These are phyloP conservation scores for Wallacemonas rigidus DNA, from an alignment of 208 protist species.

Conservation along the genomic window DNA sequence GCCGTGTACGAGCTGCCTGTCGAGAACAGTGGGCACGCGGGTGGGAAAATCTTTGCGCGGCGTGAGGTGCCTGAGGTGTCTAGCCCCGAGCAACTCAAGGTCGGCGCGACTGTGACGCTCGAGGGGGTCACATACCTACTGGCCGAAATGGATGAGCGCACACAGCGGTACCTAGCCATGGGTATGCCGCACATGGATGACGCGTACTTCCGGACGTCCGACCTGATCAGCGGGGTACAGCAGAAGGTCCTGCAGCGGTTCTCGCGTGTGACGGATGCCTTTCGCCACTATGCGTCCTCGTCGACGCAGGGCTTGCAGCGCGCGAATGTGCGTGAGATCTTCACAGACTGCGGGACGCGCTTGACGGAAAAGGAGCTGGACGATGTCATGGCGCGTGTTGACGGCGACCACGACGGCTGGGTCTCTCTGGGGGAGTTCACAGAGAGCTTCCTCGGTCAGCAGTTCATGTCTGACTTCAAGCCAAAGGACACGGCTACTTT, in stretches of 20 bases:
- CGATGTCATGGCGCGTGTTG: conserved; percentile 60
- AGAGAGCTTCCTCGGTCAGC: conserved; percentile 75
- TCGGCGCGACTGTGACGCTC: conserved; percentile 67
- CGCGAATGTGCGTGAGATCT: conserved; percentile 63
- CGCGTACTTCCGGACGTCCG: conserved; percentile 61
- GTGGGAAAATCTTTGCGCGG: conserved; percentile 92
- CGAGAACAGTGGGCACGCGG: conserved; percentile 93
- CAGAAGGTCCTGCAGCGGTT: conserved; percentile 67
- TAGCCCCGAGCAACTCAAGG: conserved; percentile 59
- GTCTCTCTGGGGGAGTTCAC: conserved; percentile 83
- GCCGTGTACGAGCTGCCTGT: conserved; percentile 90
- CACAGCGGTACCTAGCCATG: conserved; percentile 68
- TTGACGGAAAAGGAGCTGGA: conserved; percentile 51
- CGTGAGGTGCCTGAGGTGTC: conserved; percentile 68
- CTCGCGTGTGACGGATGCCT: conserved; percentile 71
- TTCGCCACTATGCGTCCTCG: conserved; percentile 75
- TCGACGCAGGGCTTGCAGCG: conserved; percentile 52
- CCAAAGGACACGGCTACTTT: conserved; percentile 32
- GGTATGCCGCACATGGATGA: conserved; percentile 83
- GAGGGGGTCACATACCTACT: conserved; percentile 68
- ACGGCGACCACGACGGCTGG: conserved; percentile 77
- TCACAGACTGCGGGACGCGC: conserved; percentile 53
- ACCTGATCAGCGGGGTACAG: conserved; percentile 64
- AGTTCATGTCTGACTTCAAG: conserved; percentile 81
- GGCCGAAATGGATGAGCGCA: conserved; percentile 76